Evolutionary conservation across 495 filamentous ascomycete species (phyloP).

Genomic region (Lepraria neglecta): DNA sequence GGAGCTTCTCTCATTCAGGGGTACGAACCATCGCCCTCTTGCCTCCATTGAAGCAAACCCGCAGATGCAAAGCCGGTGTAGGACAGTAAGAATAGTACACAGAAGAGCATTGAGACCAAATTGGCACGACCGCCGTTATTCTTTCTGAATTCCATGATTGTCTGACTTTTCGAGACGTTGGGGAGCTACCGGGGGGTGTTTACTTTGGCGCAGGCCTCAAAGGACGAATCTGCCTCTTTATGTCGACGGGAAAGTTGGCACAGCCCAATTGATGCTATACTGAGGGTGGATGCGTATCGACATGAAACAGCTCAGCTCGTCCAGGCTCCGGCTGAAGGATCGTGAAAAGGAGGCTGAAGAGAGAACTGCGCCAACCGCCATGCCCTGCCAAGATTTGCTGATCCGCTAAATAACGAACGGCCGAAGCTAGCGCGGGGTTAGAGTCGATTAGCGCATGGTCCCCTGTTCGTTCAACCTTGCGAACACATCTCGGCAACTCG

Average conservation of each 20-base stretch:
- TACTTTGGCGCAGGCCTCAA: constrained; percentile 1
- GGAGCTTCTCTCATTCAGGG: not conserved
- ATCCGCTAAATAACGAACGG: no score
- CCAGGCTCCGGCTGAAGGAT: no score
- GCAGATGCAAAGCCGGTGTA: constrained; percentile 6
- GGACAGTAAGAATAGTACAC: not conserved
- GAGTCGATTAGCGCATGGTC: no score
- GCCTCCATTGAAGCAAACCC: constrained; percentile 12
- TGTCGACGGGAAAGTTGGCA: not conserved
- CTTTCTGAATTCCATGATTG: not conserved
- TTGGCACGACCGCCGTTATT: not conserved
- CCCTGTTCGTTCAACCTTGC: no score
- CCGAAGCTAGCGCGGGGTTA: no score
- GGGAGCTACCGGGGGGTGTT: not conserved
- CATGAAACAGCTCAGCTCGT: not conserved
- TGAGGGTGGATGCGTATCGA: not conserved
- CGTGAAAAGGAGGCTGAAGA: no score
- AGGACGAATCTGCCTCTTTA: not conserved
- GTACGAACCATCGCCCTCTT: constrained; percentile 8
- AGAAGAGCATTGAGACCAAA: constrained; percentile 8
- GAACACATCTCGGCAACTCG: no score
- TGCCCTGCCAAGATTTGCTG: no score
- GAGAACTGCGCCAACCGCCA: no score
- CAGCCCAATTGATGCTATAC: not conserved
- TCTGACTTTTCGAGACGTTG: not conserved